Base-by-base conservation (phyloP, 177 flowering plant species). In the Telopea speciosissima region DNA sequence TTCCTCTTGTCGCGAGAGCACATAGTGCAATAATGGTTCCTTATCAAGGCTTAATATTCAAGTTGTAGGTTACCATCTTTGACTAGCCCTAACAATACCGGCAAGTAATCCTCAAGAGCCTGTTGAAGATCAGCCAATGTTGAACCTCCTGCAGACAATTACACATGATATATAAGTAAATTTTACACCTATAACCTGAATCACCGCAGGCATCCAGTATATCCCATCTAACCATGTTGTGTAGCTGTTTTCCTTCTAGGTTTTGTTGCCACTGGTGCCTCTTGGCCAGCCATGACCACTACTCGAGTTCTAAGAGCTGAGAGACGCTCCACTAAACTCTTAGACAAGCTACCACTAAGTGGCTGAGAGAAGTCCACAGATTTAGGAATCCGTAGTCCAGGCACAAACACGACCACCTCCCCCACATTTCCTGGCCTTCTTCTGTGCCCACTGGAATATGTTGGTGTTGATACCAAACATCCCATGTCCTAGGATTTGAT, bases 31-130 rank as follows among this genome's bases (percentile, higher is more conserved):
- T 26, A 58, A 42, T 16, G 9, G 40, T 9, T 19, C 49, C 49
- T 44, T 44, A 44, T 44, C 3, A 44, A 44, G 49, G 14, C 14
- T 1, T 44, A 44, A 44, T 13, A 3, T 44, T 13, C 8, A 13
- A 44, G 49, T 28, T 52, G 33, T 68, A 3, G 21, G 71, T 75
- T 87, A 93, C 98, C 97, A 73, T 95, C 90, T 85, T 86, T 91
- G 65, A 86, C 91, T 75, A 89, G 76, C 73, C 94, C 94, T 72
- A 89, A 62, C 68, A 89, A 81, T 63, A 86, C 86, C 11, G 94
- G 91, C 84, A 89, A 81, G 82, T 89, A 89, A 77, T 89, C 91
- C 77, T 83, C 89, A 33, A 89, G 87, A 72, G 91, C 91, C 75
- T 84, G 91, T 76, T 81, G 88, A 65, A 89, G 88, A 84, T 89